Base-by-base conservation (phyloP, 2,329 filamentous ascomycete species). In the Samsoniella hepiali region DNA sequence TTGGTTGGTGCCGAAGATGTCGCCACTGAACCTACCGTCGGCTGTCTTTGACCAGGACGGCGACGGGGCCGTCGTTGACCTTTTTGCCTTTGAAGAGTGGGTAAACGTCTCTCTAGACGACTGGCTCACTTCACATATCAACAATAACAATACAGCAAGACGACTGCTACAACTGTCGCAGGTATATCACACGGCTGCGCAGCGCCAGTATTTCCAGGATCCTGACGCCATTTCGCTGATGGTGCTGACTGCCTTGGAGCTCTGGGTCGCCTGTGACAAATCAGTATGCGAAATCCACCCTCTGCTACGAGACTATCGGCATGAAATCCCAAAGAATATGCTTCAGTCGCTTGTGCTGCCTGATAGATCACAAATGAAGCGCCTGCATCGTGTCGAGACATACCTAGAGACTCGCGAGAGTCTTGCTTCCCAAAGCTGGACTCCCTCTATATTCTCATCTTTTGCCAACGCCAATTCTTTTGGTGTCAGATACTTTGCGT, bases 211-310 rank as follows among this genome's bases (percentile, higher is more conserved):
- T 53, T 2, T 56, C 0, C 65, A 57, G 0, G 76, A 79, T 9
- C 79, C 84, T 0, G 78, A 82, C 61, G 73, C 71, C 1, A 67
- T 74, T 0, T 88, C 86, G 0, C 59, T 79, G 3, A 85, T 86
- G 80, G 65, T 85, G 2, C 74, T 89, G 0, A 84, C 80, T 0
- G 66, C 83, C 0, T 65, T 86, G 4, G 83, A 87, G 59, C 68
- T 88, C 0, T 89, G 86, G 86, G 69, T 84, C 6, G 82, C 81
- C 0, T 79, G 81, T 38, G 86, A 89, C 64, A 80, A 74, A 61
- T 74, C 75, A 5, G 80, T 79, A 1, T 73, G 77, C 3, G n/a
- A 49, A 0, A 63, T 71, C 0, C 74, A 77, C 31, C 72, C 76
- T 0, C 65, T 84, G 1, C 68, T 88, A 0, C n/a, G 8, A 0